Evolutionary conservation across 2,329 filamentous ascomycete species (phyloP), one percentile per base, ranked within the genome.

Genomic region (Neopestalotiopsis rosae): DNA sequence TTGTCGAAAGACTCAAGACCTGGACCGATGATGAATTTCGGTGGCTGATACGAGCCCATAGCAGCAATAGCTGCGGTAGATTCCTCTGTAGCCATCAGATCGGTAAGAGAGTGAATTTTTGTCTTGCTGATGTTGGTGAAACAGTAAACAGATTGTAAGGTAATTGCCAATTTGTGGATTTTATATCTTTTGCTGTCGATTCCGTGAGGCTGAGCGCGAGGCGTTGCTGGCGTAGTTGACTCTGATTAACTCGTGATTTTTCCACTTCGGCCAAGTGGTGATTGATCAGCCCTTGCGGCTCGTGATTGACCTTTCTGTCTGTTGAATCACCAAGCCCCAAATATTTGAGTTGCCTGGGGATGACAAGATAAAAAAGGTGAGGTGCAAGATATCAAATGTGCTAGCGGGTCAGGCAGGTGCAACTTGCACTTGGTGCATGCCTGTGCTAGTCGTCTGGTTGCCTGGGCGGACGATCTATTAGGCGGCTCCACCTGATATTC

Each of bases 1-100:
- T 72, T 45, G 9, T 71, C 65, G 69, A 76, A 79, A 17, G 56
- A 42, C 13, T 69, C 71, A n/a, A 76, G 30, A 1, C 72, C 72
- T 61, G 71, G 69, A 42, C 72, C 70, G 0, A 56, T 71, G 57
- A 67, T 66, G 68, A 77, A 77, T n/a, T 45, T 61, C 6, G 67
- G 70, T 6, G 74, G 70, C 17, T 28, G 9, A 40, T 65, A 57
- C 12, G 40, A 40, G 57, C 10, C 24, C 12, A 17, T 17, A 28
- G 20, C 30, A 13, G 49, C 17, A 56, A 13, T 14, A 30, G 57
- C 57, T 30, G 57, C 24, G 20, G 24, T 59, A 24, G 57, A 14
- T 10, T 59, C 20, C 57, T 34, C 20, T 52, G 45, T 17, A 52
- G 45, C 14, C 45, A 52, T 52, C 45, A 52, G 14, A 3, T 24